A percentile compares a stretch with the other conserved stretches of the same genome.
Conservation (phyloP, 495 filamentous ascomycete genomes). For the Penicillium roqueforti region DNA sequence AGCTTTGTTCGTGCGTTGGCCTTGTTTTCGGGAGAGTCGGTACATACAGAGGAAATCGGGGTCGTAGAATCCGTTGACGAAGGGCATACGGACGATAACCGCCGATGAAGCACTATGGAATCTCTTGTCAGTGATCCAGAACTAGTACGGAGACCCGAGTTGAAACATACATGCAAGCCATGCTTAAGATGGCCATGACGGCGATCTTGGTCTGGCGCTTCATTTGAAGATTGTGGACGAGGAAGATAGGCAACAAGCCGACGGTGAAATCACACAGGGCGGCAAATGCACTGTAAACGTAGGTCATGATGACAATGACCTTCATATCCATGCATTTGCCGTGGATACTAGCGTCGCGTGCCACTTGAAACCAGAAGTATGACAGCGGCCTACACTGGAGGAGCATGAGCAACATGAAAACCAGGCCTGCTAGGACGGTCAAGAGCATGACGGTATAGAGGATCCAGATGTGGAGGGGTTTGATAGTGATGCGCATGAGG, state of each 20-base stretch:
- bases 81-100: slow-evolving; percentile 40
- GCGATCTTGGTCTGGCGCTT: slow-evolving; percentile 34
- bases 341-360: slow-evolving; percentile 24
- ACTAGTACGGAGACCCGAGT: not conserved
- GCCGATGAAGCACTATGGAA: slow-evolving; percentile 34
- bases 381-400: slow-evolving; percentile 41
- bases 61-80: slow-evolving; percentile 38
- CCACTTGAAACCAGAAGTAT: slow-evolving; percentile 38
- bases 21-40: not conserved
- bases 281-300: slow-evolving; percentile 40
- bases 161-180: slow-evolving; percentile 41
- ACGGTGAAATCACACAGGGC: slow-evolving; percentile 42
- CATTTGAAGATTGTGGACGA: slow-evolving; percentile 38
- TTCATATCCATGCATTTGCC: slow-evolving; percentile 38
- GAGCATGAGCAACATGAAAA: slow-evolving; percentile 42
- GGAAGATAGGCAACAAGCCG: slow-evolving; percentile 37
- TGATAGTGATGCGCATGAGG: slow-evolving; percentile 44
- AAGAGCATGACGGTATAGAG: slow-evolving; percentile 38
- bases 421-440: slow-evolving; percentile 30
- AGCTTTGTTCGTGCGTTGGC: not conserved
- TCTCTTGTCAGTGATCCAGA: slow-evolving; percentile 2
- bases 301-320: slow-evolving; percentile 38
- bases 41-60: slow-evolving; percentile 40
- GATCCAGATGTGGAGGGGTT: slow-evolving; percentile 30
- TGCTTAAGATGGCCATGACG: slow-evolving; percentile 39